Percentiles rank a stretch among this genome's conserved stretches.
Conservation (phyloP, 495 filamentous ascomycete genomes). For the Terfezia claveryi region DNA sequence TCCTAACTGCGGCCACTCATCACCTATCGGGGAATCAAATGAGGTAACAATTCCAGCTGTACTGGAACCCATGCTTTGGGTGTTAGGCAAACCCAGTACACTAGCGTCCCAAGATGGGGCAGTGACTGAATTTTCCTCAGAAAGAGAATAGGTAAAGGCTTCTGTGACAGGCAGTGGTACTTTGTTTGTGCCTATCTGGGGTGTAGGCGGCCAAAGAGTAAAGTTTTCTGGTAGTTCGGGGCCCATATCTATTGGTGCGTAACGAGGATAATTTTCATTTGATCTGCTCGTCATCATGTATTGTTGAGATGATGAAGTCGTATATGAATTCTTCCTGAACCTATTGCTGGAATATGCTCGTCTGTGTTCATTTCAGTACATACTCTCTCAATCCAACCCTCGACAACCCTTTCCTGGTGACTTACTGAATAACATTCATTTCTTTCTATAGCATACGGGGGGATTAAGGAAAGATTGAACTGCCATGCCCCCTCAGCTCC, state of each 20-base stretch:
- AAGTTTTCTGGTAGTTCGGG: constrained; percentile 11
- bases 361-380: no score
- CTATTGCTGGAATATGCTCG: no score
- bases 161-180: constrained; percentile 35
- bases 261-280: constrained; percentile 14
- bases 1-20: background rate
- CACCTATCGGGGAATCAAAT: constrained; percentile 1
- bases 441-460: no score
- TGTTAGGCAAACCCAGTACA: constrained; percentile 28
- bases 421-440: no score
- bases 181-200: constrained; percentile 5
- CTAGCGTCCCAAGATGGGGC: constrained; percentile 34
- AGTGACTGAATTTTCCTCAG: constrained; percentile 23
- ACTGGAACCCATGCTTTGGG: constrained; percentile 22
- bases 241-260: constrained; percentile 10
- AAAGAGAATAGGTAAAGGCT: constrained; percentile 34
- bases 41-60: constrained; percentile 14
- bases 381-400: no score
- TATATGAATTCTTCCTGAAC: background rate
- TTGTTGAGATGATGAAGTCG: background rate
- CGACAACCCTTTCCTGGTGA: no score
- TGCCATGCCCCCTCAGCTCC: no score
- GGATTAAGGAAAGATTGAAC: no score
- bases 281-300: background rate
- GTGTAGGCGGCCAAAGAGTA: constrained; percentile 16